Evolutionary conservation across 1,139 yeast genomes (phyloP).

Genomic region (Saccharomycopsis hybrid): DNA sequence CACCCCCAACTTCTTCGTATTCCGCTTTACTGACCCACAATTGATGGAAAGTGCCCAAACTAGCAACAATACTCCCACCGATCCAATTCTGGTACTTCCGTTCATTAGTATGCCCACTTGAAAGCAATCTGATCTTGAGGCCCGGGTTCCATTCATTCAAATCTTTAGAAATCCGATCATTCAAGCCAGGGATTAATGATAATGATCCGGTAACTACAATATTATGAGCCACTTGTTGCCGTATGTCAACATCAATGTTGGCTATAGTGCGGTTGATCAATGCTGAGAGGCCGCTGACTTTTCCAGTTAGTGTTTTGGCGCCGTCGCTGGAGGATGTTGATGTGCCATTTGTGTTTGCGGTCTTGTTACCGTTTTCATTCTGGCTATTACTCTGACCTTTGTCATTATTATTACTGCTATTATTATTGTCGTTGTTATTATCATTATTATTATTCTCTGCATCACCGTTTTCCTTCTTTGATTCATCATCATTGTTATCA

Average conservation of each 20-base stretch:
- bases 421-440: too few species aligned
- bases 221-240: conserved; percentile 88
- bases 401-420: conserved; percentile 12
- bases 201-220: conserved; percentile 89
- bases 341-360: neutral
- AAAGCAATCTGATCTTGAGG: conserved; percentile 81
- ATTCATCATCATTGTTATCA: neutral
- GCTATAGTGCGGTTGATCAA: conserved; percentile 66
- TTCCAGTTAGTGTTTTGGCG: neutral
- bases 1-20: conserved; percentile 87
- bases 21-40: conserved; percentile 92
- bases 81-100: conserved; percentile 88
- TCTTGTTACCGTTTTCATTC: neutral
- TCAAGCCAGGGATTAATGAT: conserved; percentile 79
- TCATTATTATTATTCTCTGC: neutral
- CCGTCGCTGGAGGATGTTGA: neutral
- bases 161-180: conserved; percentile 75
- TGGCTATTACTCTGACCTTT: too few species aligned
- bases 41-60: conserved; percentile 95
- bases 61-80: conserved; percentile 89
- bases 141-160: conserved; percentile 75
- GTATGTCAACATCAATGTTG: conserved; percentile 75
- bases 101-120: conserved; percentile 80
- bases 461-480: conserved; percentile 24
- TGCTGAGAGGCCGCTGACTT: conserved; percentile 54